Conservation (phyloP, 345 rosid species). For the Populus euphratica region DNA sequence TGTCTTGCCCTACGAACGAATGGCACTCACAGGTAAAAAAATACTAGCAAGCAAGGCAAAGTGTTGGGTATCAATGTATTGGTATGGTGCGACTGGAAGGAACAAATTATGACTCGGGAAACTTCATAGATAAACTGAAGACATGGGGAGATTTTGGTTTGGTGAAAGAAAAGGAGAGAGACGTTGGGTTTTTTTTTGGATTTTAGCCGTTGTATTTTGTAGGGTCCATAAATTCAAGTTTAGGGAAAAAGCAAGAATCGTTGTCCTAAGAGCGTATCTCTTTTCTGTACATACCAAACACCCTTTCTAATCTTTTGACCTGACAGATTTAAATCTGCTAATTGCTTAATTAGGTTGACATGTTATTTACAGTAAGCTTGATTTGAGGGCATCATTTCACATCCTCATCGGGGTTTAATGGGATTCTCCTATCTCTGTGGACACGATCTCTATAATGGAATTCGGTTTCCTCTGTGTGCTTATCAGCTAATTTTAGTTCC, state of each 20-base stretch:
- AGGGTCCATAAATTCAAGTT: conserved; percentile 1
- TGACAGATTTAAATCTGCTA: neutral
- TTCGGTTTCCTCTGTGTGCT: no score
- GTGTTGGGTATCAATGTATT: neutral
- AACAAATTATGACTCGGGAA: neutral
- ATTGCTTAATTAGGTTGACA: neutral
- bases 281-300: neutral
- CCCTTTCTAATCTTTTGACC: neutral
- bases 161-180: neutral
- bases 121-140: neutral
- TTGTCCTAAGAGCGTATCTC: neutral
- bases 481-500: no score
- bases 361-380: neutral
- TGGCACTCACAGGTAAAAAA: neutral
- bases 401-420: neutral
- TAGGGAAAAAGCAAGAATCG: neutral
- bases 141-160: neutral
- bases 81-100: neutral
- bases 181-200: neutral
- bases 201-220: conserved; percentile 1
- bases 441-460: no score
- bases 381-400: neutral
- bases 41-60: neutral
- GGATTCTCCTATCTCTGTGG: no score
- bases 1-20: neutral